Evolutionary conservation across 257 asterid species (phyloP), one percentile per base, ranked within the genome.

Genomic region (Solanum lycopersicoides): DNA sequence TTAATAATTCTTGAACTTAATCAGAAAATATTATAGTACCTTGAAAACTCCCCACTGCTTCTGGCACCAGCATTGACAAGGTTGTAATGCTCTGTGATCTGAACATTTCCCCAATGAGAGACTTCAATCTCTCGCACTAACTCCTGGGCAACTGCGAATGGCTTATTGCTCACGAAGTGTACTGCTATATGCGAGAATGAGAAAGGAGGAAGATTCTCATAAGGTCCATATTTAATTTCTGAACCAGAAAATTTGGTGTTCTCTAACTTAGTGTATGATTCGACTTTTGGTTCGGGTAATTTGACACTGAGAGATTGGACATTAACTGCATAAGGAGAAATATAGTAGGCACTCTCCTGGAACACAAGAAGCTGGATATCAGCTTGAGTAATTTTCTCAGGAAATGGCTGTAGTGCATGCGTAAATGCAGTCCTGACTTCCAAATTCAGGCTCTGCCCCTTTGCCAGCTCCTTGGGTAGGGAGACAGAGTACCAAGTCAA

Each of bases 41-140:
- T n/a, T 35, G 99, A 97, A 90, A 96, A 97, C 90, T 97, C n/a
- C 99, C 99, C 99, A 0, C 89, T 91, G 86, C 93, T n/a, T 63
- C 85, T 92, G 44, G 99, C 99, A 89, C 99, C 99, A 66, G 94
- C 98, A 92, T 96, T 98, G 86, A 93, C 87, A 82, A 97, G 94
- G 89, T 92, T 89, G 90, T 95, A 97, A 86, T 93, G 93, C 89
- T 97, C 99, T 4, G 99, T 97, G 80, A 97, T 87, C 90, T 95
- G 99, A 89, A 97, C 98, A 91, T 94, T 97, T 89, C 99, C 99
- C 99, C 99, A 97, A 63, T 96, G 99, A 69, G 99, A 97, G 86
- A 97, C 87, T 93, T 96, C 99, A 88, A 97, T 93, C 92, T 97
- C 99, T 60, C 98, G 94, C 44, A 95, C 95, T 94, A 96, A 91